A percentile compares a stretch with the other conserved stretches of the same genome.
These are phyloP conservation scores for Leucosporidium yakuticum DNA, from an alignment of 768 basidiomycete genomes.

Conservation along the genomic window DNA sequence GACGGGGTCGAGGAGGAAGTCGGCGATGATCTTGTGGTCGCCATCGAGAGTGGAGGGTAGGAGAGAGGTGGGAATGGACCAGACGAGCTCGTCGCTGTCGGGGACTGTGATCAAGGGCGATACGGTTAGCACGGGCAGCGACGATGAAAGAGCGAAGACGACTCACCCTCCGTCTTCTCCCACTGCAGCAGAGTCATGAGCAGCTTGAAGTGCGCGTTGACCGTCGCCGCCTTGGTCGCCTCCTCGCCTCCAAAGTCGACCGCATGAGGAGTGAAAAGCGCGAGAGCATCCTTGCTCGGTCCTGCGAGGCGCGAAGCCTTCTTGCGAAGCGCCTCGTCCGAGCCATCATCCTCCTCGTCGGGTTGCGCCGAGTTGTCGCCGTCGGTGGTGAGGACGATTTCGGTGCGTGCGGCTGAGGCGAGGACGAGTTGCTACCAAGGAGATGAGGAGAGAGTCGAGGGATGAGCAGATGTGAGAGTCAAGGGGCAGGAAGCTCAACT, in stretches of 20 bases:
- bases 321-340: conserved; percentile 36
- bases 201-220: conserved; percentile 72
- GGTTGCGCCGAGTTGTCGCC: conserved; percentile 21
- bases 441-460: conserved; percentile 1
- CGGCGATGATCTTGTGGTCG: conserved; percentile 67
- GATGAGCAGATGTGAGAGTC: background rate
- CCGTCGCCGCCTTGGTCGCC: conserved; percentile 67
- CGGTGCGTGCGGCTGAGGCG: conserved; percentile 42
- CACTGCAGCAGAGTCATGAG: conserved; percentile 76
- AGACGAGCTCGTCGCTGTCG: conserved; percentile 42
- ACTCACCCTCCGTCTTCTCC: conserved; percentile 60
- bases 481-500: conserved; percentile 38
- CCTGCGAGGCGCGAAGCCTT: conserved; percentile 38
- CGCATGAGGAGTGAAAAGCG: conserved; percentile 21
- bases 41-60: conserved; percentile 62
- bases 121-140: conserved; percentile 57
- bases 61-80: conserved; percentile 73
- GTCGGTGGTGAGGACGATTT: conserved; percentile 44
- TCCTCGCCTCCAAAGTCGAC: conserved; percentile 54
- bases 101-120: conserved; percentile 3
- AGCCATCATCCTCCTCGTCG: conserved; percentile 28
- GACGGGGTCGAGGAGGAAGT: conserved; percentile 74
- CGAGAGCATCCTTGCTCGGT: conserved; percentile 63
- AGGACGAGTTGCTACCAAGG: conserved; percentile 35
- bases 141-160: conserved; percentile 42